A percentile compares a stretch with the other conserved stretches of the same genome.
Conservation (phyloP, 2,329 filamentous ascomycete species). For the Cladosporium sp. region DNA sequence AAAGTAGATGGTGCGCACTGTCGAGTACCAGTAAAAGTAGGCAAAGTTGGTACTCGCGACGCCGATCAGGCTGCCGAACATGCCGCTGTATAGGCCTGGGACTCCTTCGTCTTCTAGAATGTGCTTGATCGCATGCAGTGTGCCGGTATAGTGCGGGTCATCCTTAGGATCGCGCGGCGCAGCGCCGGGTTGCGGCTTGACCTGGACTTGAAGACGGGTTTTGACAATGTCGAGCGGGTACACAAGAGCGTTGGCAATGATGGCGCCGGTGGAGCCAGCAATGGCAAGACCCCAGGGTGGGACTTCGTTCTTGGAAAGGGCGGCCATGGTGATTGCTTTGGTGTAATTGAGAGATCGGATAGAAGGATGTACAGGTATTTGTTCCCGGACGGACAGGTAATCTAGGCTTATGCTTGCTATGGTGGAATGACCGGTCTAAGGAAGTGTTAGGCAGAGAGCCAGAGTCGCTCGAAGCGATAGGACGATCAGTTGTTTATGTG, state of each 20-base stretch:
- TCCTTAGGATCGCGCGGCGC: constrained; percentile 38
- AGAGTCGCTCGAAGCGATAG: too few species aligned
- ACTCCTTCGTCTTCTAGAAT: constrained; percentile 79
- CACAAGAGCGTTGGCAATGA: constrained; percentile 89
- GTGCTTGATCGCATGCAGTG: constrained; percentile 80
- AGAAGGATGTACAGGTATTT: not conserved
- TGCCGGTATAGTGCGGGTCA: constrained; percentile 75
- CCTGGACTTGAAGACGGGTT: constrained; percentile 91
- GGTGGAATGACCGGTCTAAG: too few species aligned
- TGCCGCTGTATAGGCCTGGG: constrained; percentile 79
- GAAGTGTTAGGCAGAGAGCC: too few species aligned
- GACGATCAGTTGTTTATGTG: too few species aligned
- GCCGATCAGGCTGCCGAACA: constrained; percentile 78
- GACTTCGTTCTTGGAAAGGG: constrained; percentile 49
- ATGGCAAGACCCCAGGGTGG: constrained; percentile 92
- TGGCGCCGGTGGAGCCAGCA: constrained; percentile 86
- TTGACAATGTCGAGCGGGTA: constrained; percentile 98
- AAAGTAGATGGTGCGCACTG: constrained; percentile 77
- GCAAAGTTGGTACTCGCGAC: constrained; percentile 98
- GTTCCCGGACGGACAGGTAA: not conserved
- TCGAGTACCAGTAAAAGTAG: constrained; percentile 98
- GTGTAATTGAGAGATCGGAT: not conserved
- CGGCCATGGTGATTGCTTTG: constrained; percentile 20
- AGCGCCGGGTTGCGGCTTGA: constrained; percentile 55
- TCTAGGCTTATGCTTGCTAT: not conserved